These are phyloP conservation scores for Aspergillus indologenus DNA, from an alignment of 495 filamentous ascomycete species.

Conservation along the genomic window DNA sequence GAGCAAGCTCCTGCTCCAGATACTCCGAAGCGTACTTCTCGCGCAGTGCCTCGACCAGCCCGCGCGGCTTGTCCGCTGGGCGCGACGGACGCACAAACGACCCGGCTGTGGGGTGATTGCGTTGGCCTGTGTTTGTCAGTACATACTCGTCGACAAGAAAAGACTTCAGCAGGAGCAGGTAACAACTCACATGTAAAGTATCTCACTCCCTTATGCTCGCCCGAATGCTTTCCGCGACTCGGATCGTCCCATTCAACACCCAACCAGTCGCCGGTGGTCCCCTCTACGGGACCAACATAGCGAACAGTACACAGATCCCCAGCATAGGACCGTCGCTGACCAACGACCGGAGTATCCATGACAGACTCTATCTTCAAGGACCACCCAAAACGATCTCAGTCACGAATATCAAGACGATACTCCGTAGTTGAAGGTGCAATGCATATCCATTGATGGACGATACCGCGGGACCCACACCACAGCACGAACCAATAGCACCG, in stretches of 20 bases:
- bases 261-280: conserved; percentile 79
- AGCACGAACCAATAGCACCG: conserved; percentile 8
- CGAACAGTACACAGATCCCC: conserved; percentile 76
- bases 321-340: conserved; percentile 75
- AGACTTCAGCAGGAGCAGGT: background rate
- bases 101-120: conserved; percentile 62
- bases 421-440: no score
- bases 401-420: background rate
- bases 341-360: conserved; percentile 39
- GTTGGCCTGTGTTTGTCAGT: conserved; percentile 53
- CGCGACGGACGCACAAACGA: conserved; percentile 85
- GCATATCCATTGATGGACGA: no score
- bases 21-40: conserved; percentile 74
- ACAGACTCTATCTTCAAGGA: background rate
- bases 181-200: conserved; percentile 77
- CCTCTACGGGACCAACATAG: conserved; percentile 72
- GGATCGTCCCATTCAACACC: conserved; percentile 97
- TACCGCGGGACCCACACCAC: no score
- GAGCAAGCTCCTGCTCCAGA: conserved; percentile 24
- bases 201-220: conserved; percentile 68
- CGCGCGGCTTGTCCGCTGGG: conserved; percentile 58
- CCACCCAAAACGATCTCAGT: background rate
- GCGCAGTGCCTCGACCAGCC: conserved; percentile 75
- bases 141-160: background rate
- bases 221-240: conserved; percentile 82